Evolutionary conservation across 225 moss, liverwort and hornwort genomes (phyloP), one percentile per base, ranked within the genome.

Genomic region (Anthoceros angustus): DNA sequence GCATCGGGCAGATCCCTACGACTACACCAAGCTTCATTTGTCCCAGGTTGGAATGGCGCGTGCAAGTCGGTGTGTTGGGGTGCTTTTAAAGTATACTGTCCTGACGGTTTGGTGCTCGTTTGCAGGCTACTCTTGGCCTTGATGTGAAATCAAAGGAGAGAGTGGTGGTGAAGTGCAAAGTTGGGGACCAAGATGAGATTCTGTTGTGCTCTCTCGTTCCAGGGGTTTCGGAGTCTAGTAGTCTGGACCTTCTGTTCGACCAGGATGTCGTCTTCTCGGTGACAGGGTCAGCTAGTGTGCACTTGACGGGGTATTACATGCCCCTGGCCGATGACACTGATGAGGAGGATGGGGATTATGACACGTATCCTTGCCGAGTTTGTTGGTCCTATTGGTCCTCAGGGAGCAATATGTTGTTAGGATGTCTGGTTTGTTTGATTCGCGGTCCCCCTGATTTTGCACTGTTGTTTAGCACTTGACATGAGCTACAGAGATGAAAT

Each of bases 221-320:
- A 2, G 87, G 87, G 40, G 89, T 84, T 4, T 81, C 78, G 8
- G 98, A 98, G 71, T 98, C 92, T 2, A 89, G 92, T 63, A 77
- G 84, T 2, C 70, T 98, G 38, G 98, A 98, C 62, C 76, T 98
- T 32, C 25, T 92, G 63, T 98, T 98, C 62, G 87, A 92, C 60
- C 84, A 86, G 60, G 92, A 89, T 60, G 98, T 92, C 5, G 81
- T 79, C 4, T 98, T 98, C 73, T 79, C 87, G 8, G 92, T 89
- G 0, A 67, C 85, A 2, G 98, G 98, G 12, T 74, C 85, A 18
- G 72, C 87, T 0, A 85, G 87, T 73, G 92, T 98, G 40, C 98
- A 98, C 68, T 89, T 98, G 25, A 87, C 88, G 1, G 98, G 92
- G 5, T 98, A 98, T 43, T 87, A 81, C 70, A 86, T 92, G 83